phyloP scores from a whole-genome alignment of 345 rosid genomes.

The rapeseed (Brassica napus) region DNA sequence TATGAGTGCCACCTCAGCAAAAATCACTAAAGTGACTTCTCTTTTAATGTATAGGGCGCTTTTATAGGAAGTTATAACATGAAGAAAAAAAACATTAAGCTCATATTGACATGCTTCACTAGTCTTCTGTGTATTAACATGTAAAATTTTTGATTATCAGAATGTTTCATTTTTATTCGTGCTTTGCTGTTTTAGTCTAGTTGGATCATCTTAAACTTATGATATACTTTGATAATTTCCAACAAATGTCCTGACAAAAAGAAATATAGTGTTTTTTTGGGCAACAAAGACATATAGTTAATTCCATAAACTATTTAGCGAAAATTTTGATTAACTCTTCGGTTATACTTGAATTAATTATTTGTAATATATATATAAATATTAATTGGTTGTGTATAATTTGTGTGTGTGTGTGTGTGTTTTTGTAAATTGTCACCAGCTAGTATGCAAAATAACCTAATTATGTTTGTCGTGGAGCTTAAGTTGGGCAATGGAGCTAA shows the following conservation, averaged over 20 bases:
- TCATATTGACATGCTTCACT: background rate
- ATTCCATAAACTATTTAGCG: background rate
- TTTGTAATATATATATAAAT: background rate
- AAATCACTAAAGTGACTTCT: no score
- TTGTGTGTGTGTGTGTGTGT: background rate
- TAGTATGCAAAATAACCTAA: constrained; percentile 16
- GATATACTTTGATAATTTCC: background rate
- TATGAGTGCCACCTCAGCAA: no score
- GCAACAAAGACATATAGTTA: background rate
- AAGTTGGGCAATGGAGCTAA: constrained; percentile 13
- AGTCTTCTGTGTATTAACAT: background rate
- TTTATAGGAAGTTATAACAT: background rate
- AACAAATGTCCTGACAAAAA: background rate
- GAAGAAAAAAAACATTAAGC: background rate
- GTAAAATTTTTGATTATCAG: background rate
- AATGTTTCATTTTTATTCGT: background rate
- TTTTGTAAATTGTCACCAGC: background rate
- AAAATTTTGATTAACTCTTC: background rate
- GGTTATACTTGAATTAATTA: background rate
- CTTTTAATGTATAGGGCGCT: no score
- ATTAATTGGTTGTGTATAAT: background rate
- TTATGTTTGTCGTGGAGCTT: background rate
- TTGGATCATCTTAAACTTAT: background rate
- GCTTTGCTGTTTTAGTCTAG: background rate
- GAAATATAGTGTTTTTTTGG: background rate